Conservation (phyloP, 371 early-diverging fungal genomes). For the Thermomucor indicae-seudaticae region DNA sequence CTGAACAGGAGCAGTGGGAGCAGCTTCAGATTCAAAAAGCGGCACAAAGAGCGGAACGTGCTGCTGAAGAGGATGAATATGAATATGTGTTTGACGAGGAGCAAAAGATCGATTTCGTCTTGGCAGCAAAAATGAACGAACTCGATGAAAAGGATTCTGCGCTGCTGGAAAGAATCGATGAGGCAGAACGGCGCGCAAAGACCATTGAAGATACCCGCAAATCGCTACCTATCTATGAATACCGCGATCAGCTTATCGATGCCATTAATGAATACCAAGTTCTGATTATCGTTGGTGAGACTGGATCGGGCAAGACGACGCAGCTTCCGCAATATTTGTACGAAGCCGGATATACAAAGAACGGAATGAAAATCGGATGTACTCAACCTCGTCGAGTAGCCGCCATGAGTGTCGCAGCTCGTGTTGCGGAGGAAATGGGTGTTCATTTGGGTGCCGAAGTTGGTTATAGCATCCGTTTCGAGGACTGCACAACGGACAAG, state of each 20-base stretch:
- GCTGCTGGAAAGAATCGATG: conserved; percentile 58
- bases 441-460: conserved; percentile 92
- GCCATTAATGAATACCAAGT: conserved; percentile 87
- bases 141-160: conserved; percentile 53
- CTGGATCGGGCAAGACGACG: conserved; percentile 99
- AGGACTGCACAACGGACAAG: conserved; percentile 94
- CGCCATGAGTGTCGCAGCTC: conserved; percentile 97
- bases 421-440: conserved; percentile 95
- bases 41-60: conserved; percentile 34
- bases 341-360: conserved; percentile 91
- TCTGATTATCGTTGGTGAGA: conserved; percentile 95
- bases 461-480: conserved; percentile 98
- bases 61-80: conserved; percentile 62
- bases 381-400: conserved; percentile 99
- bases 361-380: conserved; percentile 91
- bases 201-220: conserved; percentile 87
- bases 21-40: conserved; percentile 75
- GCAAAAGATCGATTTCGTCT: conserved; percentile 88
- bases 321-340: conserved; percentile 98
- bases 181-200: conserved; percentile 66
- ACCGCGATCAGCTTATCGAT: conserved; percentile 75
- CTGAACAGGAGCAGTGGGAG: conserved; percentile 96
- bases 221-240: conserved; percentile 88
- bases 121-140: conserved; percentile 67
- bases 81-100: conserved; percentile 95